Evolutionary conservation across 495 filamentous ascomycete genomes (phyloP), one percentile per base, ranked within the genome.

Genomic region (Astrothelium macrocarpum): DNA sequence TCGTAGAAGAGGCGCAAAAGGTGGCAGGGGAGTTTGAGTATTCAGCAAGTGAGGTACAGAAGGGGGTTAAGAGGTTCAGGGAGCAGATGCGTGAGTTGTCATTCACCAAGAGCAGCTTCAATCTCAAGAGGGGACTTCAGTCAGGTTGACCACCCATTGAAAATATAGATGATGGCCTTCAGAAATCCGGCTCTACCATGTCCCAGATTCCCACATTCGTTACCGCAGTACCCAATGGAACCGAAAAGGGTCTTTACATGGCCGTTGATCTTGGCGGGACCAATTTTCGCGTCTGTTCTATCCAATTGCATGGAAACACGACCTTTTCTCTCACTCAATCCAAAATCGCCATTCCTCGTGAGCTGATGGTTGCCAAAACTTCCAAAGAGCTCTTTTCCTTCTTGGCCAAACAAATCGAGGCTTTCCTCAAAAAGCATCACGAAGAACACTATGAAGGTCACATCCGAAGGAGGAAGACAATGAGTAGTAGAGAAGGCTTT

Each of bases 161-260:
- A 61, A 9, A 14, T 23, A 39, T 59, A 88, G 85, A 86, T 61
- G 89, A 95, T 81, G 94, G 90, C n/a, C 76, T 95, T 71, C 74
- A 84, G 56, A 87, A 89, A 72, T 83, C 90, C 69, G 86, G 86
- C 56, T 84, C 89, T 2, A 89, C 87, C 61, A 76, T 98, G 81
- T 90, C 86, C 75, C 95, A 97, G 78, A 98, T 98, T 69, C 94
- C 94, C 0, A 96, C 94, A 26, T 98, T 93, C 73, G 93, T 98
- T 43, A 97, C 94, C 1, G 85, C 82, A 11, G 95, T 97, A 2
- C 95, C 94, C 67, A 96, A 97, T 84, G 94, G 94, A 66, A 96
- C 92, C 1, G 94, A 98, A 72, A 95, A 96, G 91, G 94, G 94
- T 29, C 78, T 97, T 20, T 97, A 96, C 74, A 84, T 98, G 75